Base-by-base conservation (phyloP, 2,329 filamentous ascomycete species). In the Sordariomycetes sp. region DNA sequence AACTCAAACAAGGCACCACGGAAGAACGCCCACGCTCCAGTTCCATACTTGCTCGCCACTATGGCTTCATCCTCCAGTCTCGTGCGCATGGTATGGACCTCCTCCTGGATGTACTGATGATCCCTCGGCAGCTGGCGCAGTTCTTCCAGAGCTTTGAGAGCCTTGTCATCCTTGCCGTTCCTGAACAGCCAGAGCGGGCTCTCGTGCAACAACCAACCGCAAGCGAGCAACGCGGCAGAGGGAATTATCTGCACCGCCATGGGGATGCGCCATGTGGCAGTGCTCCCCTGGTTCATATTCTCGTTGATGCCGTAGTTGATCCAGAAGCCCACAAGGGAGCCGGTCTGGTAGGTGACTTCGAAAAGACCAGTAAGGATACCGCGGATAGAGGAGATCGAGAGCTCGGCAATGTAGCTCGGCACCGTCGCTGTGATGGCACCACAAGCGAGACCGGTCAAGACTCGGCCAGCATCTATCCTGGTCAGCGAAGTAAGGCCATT, bases 321-420 rank as follows among this genome's bases (percentile, higher is more conserved):
- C 60, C 61, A 65, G 48, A 75, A 76, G 10, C 72, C 72, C 5
- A 75, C 52, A 6, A 64, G 40, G 1, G 54, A 52, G 2, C 71
- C 72, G 6, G 69, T 64, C 40, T 75, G 71, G 39, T 73, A 72
- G 1, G 68, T 64, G 8, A 75, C 55, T 39, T 64, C 61, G 43
- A 63, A 71, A 19, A 72, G 49, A 11, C 72, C 72, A 6, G 72
- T 71, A 4, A 75, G 64, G 18, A 73, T 58, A 44, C 75, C 75
- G 44, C 76, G 66, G 34, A 68, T 74, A 3, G 67, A 68, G 1
- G 74, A 65, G 43, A 73, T 64, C 1, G 75, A 73, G 35, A 72
- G 68, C 48, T 81, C 77, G 8, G 75, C 70, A 38, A 79, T 75
- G 48, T 81, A 81, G 21, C 75, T 66, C 4, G 75, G 77, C 3